A percentile compares a stretch with the other conserved stretches of the same genome.
phyloP scores from a whole-genome alignment of 176 grass and related monocot genomes.

The bread wheat (Triticum aestivum) region IWGSC_CS_RefSeq_v2.1 NC_057794.1:341944837-341945336 shows the following conservation, averaged over 20 bases:
- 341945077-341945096: slow-evolving; percentile 50
- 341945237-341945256: slow-evolving; percentile 35
- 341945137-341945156: slow-evolving; percentile 52
- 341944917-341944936: not conserved
- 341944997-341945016: slow-evolving; percentile 14
- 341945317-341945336: slow-evolving; percentile 42
- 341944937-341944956: not conserved
- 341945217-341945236: slow-evolving; percentile 37
- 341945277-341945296: not conserved
- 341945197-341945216: not conserved
- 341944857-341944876: slow-evolving; percentile 24
- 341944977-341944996: not conserved
- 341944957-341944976: not conserved
- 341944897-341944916: not conserved
- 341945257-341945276: slow-evolving; percentile 38
- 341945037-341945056: slow-evolving; percentile 11
- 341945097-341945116: slow-evolving; percentile 26
- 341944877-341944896: slow-evolving; percentile 34
- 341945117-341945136: slow-evolving; percentile 30
- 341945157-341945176: not conserved
- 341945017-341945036: slow-evolving; percentile 20
- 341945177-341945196: not conserved
- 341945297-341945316: not conserved
- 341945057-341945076: slow-evolving; percentile 13
- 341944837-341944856: not conserved